These are phyloP conservation scores for Botrytis deweyae DNA, from an alignment of 2,329 filamentous ascomycete genomes.

Conservation along the genomic window DNA sequence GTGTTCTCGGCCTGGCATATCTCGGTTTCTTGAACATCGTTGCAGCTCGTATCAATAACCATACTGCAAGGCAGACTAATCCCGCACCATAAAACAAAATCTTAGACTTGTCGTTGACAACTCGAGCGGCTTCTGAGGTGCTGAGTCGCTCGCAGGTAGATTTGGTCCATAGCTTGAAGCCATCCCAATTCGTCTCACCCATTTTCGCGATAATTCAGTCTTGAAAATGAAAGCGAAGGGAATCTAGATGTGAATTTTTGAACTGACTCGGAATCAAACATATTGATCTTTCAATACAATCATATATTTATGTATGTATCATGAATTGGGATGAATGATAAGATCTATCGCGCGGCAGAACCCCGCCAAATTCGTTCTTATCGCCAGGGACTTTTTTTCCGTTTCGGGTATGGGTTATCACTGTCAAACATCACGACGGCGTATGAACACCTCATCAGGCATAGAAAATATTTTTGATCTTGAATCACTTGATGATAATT, in stretches of 20 bases:
- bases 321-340: not conserved
- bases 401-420: slow-evolving; percentile 30
- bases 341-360: slow-evolving; percentile 22
- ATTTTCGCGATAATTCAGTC: slow-evolving; percentile 21
- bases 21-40: slow-evolving; percentile 31
- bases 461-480: slow-evolving; percentile 11
- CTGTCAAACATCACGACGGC: slow-evolving; percentile 6
- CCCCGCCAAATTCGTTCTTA: slow-evolving; percentile 30
- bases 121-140: slow-evolving; percentile 22
- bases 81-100: slow-evolving; percentile 28
- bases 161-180: slow-evolving; percentile 22
- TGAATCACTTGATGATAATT: not conserved
- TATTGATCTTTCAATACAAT: not conserved
- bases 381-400: slow-evolving; percentile 35
- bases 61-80: slow-evolving; percentile 26
- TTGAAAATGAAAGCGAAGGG: not conserved
- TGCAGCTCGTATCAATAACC: slow-evolving; percentile 30
- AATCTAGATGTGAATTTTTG: not conserved
- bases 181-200: slow-evolving; percentile 22
- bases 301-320: slow-evolving; percentile 2
- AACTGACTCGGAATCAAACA: not conserved
- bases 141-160: slow-evolving; percentile 21
- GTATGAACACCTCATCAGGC: slow-evolving; percentile 30
- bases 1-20: slow-evolving; percentile 31
- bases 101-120: slow-evolving; percentile 26